These are phyloP conservation scores for Capsicum pubescens DNA, from an alignment of 257 asterid genomes.

Conservation along the genomic window DNA sequence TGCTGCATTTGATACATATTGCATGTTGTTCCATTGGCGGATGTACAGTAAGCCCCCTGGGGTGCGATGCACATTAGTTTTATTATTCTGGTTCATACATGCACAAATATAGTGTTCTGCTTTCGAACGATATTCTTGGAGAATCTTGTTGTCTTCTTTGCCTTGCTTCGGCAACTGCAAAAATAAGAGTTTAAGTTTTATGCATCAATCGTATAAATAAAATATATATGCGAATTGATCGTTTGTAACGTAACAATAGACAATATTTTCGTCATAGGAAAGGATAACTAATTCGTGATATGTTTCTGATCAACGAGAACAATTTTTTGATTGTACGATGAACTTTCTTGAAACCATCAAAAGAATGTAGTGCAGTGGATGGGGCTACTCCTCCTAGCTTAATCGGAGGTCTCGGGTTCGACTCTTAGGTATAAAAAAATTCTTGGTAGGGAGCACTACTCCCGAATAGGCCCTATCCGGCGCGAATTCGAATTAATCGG, in stretches of 20 bases:
- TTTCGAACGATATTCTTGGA: conserved; percentile 58
- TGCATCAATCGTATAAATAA: neutral
- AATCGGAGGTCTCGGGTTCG: too few species aligned
- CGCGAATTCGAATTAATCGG: too few species aligned
- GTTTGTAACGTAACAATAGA: neutral
- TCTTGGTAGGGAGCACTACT: too few species aligned
- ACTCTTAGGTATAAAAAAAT: too few species aligned
- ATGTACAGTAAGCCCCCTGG: conserved; percentile 79
- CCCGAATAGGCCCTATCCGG: too few species aligned
- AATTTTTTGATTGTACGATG: neutral
- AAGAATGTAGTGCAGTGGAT: too few species aligned
- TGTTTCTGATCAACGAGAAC: too few species aligned
- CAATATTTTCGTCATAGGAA: neutral
- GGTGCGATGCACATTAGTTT: conserved; percentile 68
- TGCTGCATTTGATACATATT: conserved; percentile 67
- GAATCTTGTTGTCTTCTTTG: conserved; percentile 37
- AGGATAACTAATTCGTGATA: too few species aligned
- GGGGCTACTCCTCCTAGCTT: too few species aligned
- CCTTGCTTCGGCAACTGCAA: conserved; percentile 57
- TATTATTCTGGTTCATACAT: conserved; percentile 57
- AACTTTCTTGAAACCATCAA: neutral
- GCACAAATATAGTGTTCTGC: conserved; percentile 69
- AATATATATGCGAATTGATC: neutral
- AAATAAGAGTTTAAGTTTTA: neutral
- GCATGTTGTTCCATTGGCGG: conserved; percentile 98